Percentiles rank a stretch among this genome's conserved stretches.
These are phyloP conservation scores for Stephanocyclus meneghinianus DNA, from an alignment of 352 stramenopile genomes.

Conservation along the genomic window DNA sequence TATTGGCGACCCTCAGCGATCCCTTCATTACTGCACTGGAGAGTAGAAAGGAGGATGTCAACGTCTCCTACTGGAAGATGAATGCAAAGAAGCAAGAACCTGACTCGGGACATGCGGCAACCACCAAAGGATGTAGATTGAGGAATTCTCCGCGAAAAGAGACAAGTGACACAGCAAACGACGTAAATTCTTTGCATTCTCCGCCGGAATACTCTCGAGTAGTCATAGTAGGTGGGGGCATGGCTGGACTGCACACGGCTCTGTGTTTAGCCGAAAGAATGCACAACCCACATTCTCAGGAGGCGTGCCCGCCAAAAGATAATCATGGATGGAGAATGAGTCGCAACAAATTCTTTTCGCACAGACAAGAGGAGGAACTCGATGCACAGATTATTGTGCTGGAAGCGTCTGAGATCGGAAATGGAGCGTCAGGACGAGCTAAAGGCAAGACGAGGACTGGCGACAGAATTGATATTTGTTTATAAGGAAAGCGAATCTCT, in stretches of 20 bases:
- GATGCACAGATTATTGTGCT: slow-evolving; percentile 3
- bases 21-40: slow-evolving; percentile 19
- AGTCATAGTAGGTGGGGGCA: slow-evolving; percentile 40
- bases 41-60: slow-evolving; percentile 38
- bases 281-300: background rate
- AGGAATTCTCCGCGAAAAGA: slow-evolving; percentile 9
- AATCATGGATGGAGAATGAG: background rate
- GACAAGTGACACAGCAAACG: background rate
- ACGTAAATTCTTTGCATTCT: background rate
- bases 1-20: slow-evolving; percentile 13
- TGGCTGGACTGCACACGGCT: slow-evolving; percentile 40
- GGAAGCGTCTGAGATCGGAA: slow-evolving; percentile 17
- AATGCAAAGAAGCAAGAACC: background rate
- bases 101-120: background rate
- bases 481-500: background rate
- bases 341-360: background rate
- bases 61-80: slow-evolving; percentile 42
- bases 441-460: background rate
- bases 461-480: background rate
- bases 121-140: slow-evolving; percentile 8
- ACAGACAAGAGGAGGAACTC: background rate
- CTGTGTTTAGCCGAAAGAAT: slow-evolving; percentile 29
- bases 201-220: slow-evolving; percentile 20
- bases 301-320: background rate
- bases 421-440: slow-evolving; percentile 35